These are phyloP conservation scores for Aspergillus eucalypticola DNA, from an alignment of 2,329 filamentous ascomycete species.

Conservation along the genomic window DNA sequence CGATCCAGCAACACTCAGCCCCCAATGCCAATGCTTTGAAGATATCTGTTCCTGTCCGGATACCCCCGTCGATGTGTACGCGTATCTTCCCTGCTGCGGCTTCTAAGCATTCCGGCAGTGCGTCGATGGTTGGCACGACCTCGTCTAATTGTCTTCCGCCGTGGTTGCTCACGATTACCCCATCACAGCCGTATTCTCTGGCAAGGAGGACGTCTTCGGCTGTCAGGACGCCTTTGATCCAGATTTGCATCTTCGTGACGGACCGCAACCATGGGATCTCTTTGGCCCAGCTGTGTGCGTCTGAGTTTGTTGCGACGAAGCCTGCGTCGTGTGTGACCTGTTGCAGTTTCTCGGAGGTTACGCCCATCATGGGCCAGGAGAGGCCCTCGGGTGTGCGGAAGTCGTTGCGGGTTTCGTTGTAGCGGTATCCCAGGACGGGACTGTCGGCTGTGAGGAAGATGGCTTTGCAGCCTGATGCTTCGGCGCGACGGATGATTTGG, in stretches of 20 bases:
- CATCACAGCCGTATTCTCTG: slow-evolving; percentile 38
- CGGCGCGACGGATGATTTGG: slow-evolving; percentile 31
- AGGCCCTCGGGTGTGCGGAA: slow-evolving; percentile 50
- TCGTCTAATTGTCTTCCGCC: slow-evolving; percentile 42
- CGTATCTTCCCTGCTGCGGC: slow-evolving; percentile 34
- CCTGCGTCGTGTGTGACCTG: slow-evolving; percentile 25
- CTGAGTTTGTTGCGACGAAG: slow-evolving; percentile 24
- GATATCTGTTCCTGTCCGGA: slow-evolving; percentile 37
- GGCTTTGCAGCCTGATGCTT: slow-evolving; percentile 47
- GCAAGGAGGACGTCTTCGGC: slow-evolving; percentile 40
- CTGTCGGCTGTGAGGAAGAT: slow-evolving; percentile 58
- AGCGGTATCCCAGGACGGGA: slow-evolving; percentile 54
- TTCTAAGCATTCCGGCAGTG: slow-evolving; percentile 29
- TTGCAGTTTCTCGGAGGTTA: slow-evolving; percentile 25
- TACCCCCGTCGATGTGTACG: slow-evolving; percentile 37
- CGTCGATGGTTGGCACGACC: slow-evolving; percentile 39
- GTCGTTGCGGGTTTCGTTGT: slow-evolving; percentile 55
- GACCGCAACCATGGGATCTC: slow-evolving; percentile 53
- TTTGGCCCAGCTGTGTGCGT: slow-evolving; percentile 46
- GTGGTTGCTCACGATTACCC: slow-evolving; percentile 42
- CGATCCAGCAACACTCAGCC: slow-evolving; percentile 36
- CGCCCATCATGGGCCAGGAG: slow-evolving; percentile 40
- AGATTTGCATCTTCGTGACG: slow-evolving; percentile 50
- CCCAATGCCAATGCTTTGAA: slow-evolving; percentile 41
- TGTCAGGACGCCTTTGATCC: slow-evolving; percentile 33